Base-by-base conservation (phyloP, 352 stramenopile species). In the Phytophthora constricta region DNA sequence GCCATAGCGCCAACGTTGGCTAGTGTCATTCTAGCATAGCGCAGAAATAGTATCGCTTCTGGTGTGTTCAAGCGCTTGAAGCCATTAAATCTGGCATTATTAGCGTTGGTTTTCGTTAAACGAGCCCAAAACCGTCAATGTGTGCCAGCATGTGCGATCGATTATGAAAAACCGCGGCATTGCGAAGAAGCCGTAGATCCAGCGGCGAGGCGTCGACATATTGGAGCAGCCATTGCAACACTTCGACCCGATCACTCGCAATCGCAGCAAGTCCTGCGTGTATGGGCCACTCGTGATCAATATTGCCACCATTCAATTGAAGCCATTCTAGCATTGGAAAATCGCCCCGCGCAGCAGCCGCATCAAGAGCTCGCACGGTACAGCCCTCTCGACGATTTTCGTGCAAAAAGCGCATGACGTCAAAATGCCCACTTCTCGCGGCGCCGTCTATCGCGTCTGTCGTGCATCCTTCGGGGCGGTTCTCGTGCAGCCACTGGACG, bases 371-470 rank as follows among this genome's bases (percentile, higher is more conserved):
- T 23, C 57, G 58, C 16, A 54, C 27, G 9, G 72, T 79, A n/a
- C 72, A 70, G 3, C 34, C 50, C 62, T 77, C 50, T 9, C 55
- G 25, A 1, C 62, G 46, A 53, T 74, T 26, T 22, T 22, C 33
- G 5, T 65, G 45, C 28, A 83, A 46, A 55, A 73, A 79, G 0
- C 48, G 43, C 43, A 83, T 72, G n/a, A 83, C 49, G 5, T 66
- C 27, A 4, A 79, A 14, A 20, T 80, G 58, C 5, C 72, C 62
- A n/a, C 69, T 61, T 17, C 28, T 52, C 0, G 69, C 65, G 3
- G 75, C 72, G 5, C 69, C 26, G 26, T 80, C 53, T 34, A 80
- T 80, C 8, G 75, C 75, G 11, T 74, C 60, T n/a, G 67, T 58
- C 1, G 58, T 79, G 28, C 68, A 77, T 5, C 70, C 72, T 73